Conservation (phyloP, 169 alveolate genomes). For the Plasmodium relictum region DNA sequence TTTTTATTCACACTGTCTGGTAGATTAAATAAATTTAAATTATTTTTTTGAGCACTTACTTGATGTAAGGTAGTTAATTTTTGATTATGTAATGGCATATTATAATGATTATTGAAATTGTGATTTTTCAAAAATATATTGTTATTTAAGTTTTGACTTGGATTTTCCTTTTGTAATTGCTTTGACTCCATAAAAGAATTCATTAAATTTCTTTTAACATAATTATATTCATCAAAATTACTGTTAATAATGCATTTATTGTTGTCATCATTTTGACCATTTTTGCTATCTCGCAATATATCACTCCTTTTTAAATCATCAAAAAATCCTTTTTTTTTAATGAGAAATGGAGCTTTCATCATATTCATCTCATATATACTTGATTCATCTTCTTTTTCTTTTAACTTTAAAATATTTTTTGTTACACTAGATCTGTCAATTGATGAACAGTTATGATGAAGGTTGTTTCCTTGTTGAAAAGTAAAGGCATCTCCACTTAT, state of each 20-base stretch:
- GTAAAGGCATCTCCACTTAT: constrained; percentile 25
- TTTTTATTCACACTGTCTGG: constrained; percentile 5
- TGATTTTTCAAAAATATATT: constrained; percentile 1
- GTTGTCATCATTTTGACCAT: background rate
- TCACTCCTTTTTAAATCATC: background rate
- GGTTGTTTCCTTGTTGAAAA: constrained; percentile 51
- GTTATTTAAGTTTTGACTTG: constrained; percentile 19
- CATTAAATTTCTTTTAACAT: constrained; percentile 10
- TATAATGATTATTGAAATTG: background rate
- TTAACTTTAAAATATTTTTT: constrained; percentile 12
- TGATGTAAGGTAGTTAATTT: constrained; percentile 35
- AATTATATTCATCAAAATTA: constrained; percentile 17
- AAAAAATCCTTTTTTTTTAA: constrained; percentile 12
- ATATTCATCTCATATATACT: constrained; percentile 14
- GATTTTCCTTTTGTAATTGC: constrained; percentile 5
- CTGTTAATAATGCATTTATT: constrained; percentile 26
- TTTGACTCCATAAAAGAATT: constrained; percentile 28
- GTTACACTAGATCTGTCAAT: constrained; percentile 11
- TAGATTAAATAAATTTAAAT: background rate
- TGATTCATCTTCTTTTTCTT: constrained; percentile 13
- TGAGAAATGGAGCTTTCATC: constrained; percentile 5
- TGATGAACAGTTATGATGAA: constrained; percentile 23
- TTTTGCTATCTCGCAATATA: background rate
- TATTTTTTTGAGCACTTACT: constrained; percentile 11
- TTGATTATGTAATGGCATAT: constrained; percentile 11